Evolutionary conservation across 1,139 yeast genomes (phyloP), one percentile per base, ranked within the genome.

Genomic region (Geotrichum macrosporum): DNA sequence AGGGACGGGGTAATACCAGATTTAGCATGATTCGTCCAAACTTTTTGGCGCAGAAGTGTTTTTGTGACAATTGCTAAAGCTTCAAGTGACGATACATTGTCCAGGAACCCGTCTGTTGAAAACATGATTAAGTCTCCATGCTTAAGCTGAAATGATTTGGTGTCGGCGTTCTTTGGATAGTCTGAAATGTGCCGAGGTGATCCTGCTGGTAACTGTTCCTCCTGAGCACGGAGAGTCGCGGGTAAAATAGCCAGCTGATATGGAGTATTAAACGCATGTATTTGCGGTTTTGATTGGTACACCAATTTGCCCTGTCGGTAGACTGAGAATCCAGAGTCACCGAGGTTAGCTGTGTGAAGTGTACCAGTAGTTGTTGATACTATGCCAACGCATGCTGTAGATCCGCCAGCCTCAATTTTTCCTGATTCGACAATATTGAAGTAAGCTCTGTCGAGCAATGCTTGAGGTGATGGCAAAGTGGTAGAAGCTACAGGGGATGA

Each of bases 251-350:
- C 84, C 56, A 92, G 72, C 65, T 92, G 98, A 60, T 74, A 87
- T 1, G 96, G 96, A 1, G 96, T 88, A 62, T 89, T 89, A 70
- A 89, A 89, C 45, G 81, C 85, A 58, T 87, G 92, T 1, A 89
- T 81, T 69, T 88, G 96, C 55, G 84, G 81, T 50, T 73, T 73
- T 0, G 95, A 84, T 59, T 84, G 83, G 32, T 76, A 67, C 5
- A 84, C 72, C 37, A 88, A 70, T 55, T 76, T 70, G 55, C 75
- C 77, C 48, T 78, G 72, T 53, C 95, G 72, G 64, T 88, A 85
- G 8, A 89, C 77, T 22, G 95, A 89, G 65, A 88, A 86, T 81
- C 96, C 94, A 2, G 96, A 88, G 63, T 92, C 98, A 5, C 98
- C 98, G 48, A 92, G 68, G 60, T 89, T 92, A 3, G 94, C 84